Percentiles rank a stretch among this genome's conserved stretches.
Evolutionary conservation across 768 basidiomycete genomes (phyloP).

Genomic region (Trametes cingulata): DNA sequence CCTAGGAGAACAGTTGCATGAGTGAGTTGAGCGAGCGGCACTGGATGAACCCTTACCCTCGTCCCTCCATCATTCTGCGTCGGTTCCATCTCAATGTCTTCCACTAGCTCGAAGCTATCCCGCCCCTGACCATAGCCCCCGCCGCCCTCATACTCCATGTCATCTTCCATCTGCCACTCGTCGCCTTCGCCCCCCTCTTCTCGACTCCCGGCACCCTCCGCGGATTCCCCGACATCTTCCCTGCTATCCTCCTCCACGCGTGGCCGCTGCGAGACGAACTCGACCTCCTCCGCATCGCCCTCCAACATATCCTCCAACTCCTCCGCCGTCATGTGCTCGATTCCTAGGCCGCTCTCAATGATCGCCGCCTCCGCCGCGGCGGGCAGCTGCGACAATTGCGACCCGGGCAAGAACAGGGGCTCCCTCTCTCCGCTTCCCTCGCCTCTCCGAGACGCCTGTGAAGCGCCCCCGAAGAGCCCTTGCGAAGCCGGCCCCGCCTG

Average conservation of each 20-base stretch:
- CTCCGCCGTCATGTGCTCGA: conserved; percentile 63
- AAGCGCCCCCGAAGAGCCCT: conserved; percentile 20
- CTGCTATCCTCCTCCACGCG: background rate
- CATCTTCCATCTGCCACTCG: conserved; percentile 18
- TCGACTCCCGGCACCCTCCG: background rate
- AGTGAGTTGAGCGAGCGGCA: too few species aligned
- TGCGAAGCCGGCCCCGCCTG: background rate
- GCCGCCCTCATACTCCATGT: conserved; percentile 26
- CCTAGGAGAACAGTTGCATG: conserved; percentile 12
- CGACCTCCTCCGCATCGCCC: conserved; percentile 58
- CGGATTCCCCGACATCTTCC: background rate
- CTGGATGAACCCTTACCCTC: conserved; percentile 25
- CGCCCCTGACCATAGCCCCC: conserved; percentile 12
- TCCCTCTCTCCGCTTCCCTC: conserved; percentile 16
- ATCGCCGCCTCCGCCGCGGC: conserved; percentile 53
- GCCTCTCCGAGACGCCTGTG: conserved; percentile 19
- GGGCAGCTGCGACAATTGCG: conserved; percentile 49
- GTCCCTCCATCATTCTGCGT: conserved; percentile 26
- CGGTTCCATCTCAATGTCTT: conserved; percentile 28
- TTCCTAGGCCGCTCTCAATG: conserved; percentile 61
- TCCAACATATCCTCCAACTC: conserved; percentile 64
- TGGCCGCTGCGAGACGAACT: conserved; percentile 15
- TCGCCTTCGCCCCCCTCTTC: conserved; percentile 9
- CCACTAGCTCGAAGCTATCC: conserved; percentile 30
- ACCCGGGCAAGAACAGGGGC: conserved; percentile 36